phyloP scores from a whole-genome alignment of 768 basidiomycete genomes.

The Phallus indusiatus region DNA sequence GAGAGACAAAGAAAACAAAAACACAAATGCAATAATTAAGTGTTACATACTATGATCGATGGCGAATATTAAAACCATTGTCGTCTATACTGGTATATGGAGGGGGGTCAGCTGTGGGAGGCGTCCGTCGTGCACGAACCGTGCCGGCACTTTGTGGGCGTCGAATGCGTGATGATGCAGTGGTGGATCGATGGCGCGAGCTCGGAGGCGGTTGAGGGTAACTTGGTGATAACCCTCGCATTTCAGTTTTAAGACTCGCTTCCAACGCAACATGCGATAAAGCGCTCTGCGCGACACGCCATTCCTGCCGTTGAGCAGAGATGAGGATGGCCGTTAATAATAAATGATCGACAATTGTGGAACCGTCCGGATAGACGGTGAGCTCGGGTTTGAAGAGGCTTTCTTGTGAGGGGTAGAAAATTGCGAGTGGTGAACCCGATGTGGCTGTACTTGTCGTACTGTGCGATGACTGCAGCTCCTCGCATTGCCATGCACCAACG shows the following conservation, averaged over 20 bases:
- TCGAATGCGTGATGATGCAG: background rate
- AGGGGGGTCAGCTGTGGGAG: background rate
- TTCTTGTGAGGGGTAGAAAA: constrained; percentile 5
- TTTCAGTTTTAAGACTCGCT: constrained; percentile 6
- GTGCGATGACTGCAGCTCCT: background rate
- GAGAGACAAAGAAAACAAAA: background rate
- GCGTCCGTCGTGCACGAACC: background rate
- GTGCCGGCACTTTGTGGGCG: constrained; percentile 1
- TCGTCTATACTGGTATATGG: constrained; percentile 9
- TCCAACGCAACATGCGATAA: constrained; percentile 1
- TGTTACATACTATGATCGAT: background rate
- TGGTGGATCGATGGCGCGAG: background rate
- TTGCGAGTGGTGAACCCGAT: background rate
- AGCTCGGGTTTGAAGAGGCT: constrained; percentile 5
- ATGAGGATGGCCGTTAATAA: constrained; percentile 8
- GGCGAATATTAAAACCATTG: background rate
- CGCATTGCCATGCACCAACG: background rate
- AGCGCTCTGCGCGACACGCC: constrained; percentile 5
- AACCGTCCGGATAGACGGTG: background rate
- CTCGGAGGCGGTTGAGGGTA: background rate
- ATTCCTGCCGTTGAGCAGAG: constrained; percentile 4
- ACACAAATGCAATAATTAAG: background rate
- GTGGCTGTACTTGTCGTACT: background rate
- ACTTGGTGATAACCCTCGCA: constrained; percentile 1
- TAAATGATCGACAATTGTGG: constrained; percentile 1